Evolutionary conservation across 2,329 filamentous ascomycete species (phyloP), one percentile per base, ranked within the genome.

Genomic region (Diaporthe amygdali): DNA sequence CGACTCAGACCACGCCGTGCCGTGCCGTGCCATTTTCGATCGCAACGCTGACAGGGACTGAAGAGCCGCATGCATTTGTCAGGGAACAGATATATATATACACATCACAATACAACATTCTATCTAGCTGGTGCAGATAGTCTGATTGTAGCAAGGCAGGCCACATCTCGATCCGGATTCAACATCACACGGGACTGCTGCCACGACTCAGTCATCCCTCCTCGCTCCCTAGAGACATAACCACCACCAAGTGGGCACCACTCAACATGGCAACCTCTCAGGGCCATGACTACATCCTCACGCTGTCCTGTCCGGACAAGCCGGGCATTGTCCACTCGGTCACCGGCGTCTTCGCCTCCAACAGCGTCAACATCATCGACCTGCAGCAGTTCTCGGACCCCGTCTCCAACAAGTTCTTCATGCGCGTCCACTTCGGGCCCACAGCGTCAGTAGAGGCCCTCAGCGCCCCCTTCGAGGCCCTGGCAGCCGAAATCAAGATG

Each of bases 301-400:
- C 93, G 34, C 87, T 96, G 74, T 94, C 93, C 68, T 96, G 94
- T 84, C 93, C 94, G 67, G 94, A 96, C 84, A 92, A 93, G 84
- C 89, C 93, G 32, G 94, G 94, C 80, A 96, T 96, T 79, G 92
- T 96, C 74, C 93, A 96, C 81, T 92, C 93, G 69, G 93, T 96
- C 75, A 96, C 94, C 9, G 93, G 91, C 73, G 87, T 96, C 76
- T 89, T 96, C 74, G 92, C 93, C 56, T 83, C 88, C 73, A 89
- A 93, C 81, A 88, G 90, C 77, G 88, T 95, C 83, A 96, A 95
- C 82, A 94, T 96, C 79, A 85, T 96, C 74, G 93, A 96, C 82
- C 89, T 95, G 74, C 93, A 95, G 83, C 94, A 96, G 83, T 96
- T 94, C 85, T 93, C 91, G 51, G 94, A 96, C 82, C 89, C 91